A percentile compares a stretch with the other conserved stretches of the same genome.
These are phyloP conservation scores for Paratinospora sagittata DNA, from an alignment of 164 flowering plant species.

Conservation along the genomic window DNA sequence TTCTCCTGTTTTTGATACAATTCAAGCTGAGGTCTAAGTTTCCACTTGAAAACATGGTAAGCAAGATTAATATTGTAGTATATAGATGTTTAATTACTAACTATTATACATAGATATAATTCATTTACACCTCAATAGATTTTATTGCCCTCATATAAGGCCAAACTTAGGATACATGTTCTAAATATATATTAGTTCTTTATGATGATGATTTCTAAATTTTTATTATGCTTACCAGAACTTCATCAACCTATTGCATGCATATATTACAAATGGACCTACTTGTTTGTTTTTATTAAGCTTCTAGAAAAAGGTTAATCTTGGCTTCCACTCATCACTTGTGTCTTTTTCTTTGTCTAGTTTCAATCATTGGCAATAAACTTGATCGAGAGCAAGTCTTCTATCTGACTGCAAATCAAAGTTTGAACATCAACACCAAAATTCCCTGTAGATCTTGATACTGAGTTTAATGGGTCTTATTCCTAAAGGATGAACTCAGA, in stretches of 20 bases:
- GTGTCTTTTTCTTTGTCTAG: neutral
- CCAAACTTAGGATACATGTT: neutral
- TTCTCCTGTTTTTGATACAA: neutral
- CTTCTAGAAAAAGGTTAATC: neutral
- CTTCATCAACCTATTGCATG: neutral
- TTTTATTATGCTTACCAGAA: neutral
- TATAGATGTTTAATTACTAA: neutral
- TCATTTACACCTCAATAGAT: neutral
- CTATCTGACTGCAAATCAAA: neutral
- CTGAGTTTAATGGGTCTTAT: slow-evolving; percentile 4
- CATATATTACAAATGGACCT: neutral
- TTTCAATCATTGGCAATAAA: slow-evolving; percentile 3
- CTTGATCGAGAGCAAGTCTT: neutral
- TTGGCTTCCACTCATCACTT: neutral
- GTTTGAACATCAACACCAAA: slow-evolving; percentile 7
- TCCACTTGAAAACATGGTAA: neutral
- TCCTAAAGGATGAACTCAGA: slow-evolving; percentile 12
- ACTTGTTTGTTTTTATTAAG: slow-evolving; percentile 1
- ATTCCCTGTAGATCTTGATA: slow-evolving; percentile 1
- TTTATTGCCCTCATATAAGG: neutral
- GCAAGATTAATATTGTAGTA: neutral
- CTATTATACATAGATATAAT: neutral
- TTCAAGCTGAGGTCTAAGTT: neutral
- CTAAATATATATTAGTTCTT: neutral
- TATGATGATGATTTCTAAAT: neutral